phyloP scores from a whole-genome alignment of 192 early-diverging fungal species.

The Coemansia sp. region DNA sequence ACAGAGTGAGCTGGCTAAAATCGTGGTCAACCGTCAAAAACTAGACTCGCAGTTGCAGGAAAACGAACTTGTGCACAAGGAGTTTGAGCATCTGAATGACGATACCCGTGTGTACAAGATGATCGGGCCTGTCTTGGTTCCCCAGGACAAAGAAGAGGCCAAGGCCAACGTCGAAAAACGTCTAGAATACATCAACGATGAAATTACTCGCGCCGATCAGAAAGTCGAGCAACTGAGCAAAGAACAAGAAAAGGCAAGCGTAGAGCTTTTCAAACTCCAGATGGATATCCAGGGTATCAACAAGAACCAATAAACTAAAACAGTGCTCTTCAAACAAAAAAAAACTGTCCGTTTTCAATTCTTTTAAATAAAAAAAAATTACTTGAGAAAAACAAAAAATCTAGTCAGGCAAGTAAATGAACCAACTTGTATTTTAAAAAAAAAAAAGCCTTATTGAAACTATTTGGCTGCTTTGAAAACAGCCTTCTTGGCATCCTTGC shows the following conservation, averaged over 20 bases:
- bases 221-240: slow-evolving; percentile 78
- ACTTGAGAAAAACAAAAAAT: no score
- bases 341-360: not conserved
- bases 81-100: slow-evolving; percentile 82
- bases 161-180: slow-evolving; percentile 89
- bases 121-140: slow-evolving; percentile 93
- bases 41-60: slow-evolving; percentile 96
- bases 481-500: slow-evolving; percentile 63
- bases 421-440: no score
- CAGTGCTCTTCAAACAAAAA: not conserved
- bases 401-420: no score
- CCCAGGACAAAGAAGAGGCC: slow-evolving; percentile 88
- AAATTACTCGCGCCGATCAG: slow-evolving; percentile 86
- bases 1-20: slow-evolving; percentile 77
- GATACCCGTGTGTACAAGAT: slow-evolving; percentile 92
- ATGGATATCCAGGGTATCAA: slow-evolving; percentile 47
- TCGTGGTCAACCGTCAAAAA: slow-evolving; percentile 73
- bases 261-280: slow-evolving; percentile 65
- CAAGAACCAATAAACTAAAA: slow-evolving; percentile 15
- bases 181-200: slow-evolving; percentile 82
- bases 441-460: not conserved
- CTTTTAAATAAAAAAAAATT: not conserved
- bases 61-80: slow-evolving; percentile 90
- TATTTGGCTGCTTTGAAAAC: not conserved
- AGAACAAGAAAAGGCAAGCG: slow-evolving; percentile 83